phyloP scores from a whole-genome alignment of 768 basidiomycete genomes.

The Boletellus sp. region DNA sequence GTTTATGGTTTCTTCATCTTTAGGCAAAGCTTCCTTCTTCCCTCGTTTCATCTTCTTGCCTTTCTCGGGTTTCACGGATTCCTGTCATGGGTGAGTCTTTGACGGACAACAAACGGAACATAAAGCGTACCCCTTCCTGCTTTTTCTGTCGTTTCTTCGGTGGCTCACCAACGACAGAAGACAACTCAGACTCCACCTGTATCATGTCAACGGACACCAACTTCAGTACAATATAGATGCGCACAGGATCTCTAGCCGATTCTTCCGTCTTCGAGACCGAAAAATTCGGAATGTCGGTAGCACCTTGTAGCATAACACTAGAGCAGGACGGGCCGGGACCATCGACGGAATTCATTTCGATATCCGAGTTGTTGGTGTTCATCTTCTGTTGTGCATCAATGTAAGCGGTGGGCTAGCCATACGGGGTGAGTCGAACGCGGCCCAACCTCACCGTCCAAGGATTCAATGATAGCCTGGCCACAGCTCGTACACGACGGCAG shows the following conservation, averaged over 20 bases:
- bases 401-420: neutral
- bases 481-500: neutral
- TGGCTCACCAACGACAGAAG: constrained; percentile 55
- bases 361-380: constrained; percentile 5
- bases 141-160: constrained; percentile 46
- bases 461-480: constrained; percentile 24
- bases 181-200: constrained; percentile 46
- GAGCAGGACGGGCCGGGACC: constrained; percentile 13
- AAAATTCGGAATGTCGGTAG: constrained; percentile 2
- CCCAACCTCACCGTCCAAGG: constrained; percentile 26
- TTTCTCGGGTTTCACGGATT: constrained; percentile 21
- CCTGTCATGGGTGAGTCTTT: constrained; percentile 11
- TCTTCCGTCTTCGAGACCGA: constrained; percentile 7
- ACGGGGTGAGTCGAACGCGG: constrained; percentile 2
- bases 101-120: neutral
- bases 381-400: neutral
- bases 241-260: constrained; percentile 16
- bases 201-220: constrained; percentile 22
- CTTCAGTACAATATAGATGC: constrained; percentile 1
- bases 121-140: constrained; percentile 33
- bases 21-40: constrained; percentile 37
- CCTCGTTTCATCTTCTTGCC: constrained; percentile 26
- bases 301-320: neutral
- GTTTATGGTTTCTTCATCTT: constrained; percentile 74
- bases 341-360: constrained; percentile 4